phyloP scores from a whole-genome alignment of 306 rosid genomes.

The Vigna trinervia region DNA sequence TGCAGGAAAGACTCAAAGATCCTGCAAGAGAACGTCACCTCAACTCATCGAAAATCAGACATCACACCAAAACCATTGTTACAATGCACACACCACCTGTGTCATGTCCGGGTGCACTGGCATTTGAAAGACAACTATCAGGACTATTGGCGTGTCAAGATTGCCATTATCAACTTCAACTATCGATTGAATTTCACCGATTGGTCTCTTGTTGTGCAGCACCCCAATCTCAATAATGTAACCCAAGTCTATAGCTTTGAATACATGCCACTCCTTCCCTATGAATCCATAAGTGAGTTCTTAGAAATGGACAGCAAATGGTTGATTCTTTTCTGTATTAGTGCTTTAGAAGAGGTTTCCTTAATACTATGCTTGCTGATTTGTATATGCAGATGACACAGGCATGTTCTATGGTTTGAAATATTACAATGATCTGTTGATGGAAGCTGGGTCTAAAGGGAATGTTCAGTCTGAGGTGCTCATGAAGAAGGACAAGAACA shows the following conservation, averaged over 20 bases:
- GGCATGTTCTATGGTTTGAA: constrained; percentile 95
- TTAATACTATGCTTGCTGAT: constrained; percentile 1
- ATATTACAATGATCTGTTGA: constrained; percentile 80
- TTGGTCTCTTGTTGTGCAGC: constrained; percentile 89
- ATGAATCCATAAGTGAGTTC: constrained; percentile 80
- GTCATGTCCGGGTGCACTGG: constrained; percentile 88
- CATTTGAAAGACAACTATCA: constrained; percentile 81
- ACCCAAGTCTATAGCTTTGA: constrained; percentile 92
- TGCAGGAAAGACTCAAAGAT: constrained; percentile 70
- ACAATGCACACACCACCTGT: constrained; percentile 89
- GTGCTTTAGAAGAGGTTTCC: constrained; percentile 24
- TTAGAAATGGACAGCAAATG: neutral
- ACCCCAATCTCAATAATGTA: constrained; percentile 90
- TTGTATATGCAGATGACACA: constrained; percentile 80
- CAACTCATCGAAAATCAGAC: constrained; percentile 53
- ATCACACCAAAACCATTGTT: constrained; percentile 68
- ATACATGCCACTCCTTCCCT: constrained; percentile 86
- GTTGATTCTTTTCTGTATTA: neutral
- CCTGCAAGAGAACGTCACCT: constrained; percentile 49
- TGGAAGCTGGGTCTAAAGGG: constrained; percentile 91
- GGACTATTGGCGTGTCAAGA: constrained; percentile 87
- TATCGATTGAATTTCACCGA: constrained; percentile 72
- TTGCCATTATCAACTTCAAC: constrained; percentile 82
- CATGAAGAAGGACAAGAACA: constrained; percentile 72
- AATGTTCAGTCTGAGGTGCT: constrained; percentile 91